These are phyloP conservation scores for Pseudogymnoascus sp. DNA, from an alignment of 2,329 filamentous ascomycete species.

Conservation along the genomic window DNA sequence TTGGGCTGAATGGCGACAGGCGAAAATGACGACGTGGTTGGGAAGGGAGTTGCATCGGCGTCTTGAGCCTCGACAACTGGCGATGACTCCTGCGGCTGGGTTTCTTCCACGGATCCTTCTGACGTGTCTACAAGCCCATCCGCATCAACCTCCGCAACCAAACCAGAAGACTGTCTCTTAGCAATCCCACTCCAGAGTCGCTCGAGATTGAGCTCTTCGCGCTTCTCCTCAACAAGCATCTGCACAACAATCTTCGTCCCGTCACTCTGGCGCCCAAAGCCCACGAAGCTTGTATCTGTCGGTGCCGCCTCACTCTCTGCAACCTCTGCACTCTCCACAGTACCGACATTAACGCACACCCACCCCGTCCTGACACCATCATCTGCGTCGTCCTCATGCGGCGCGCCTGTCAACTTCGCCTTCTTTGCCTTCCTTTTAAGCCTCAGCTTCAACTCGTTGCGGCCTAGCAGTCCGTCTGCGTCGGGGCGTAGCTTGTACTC, in stretches of 20 bases:
- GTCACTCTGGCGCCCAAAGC: slow-evolving; percentile 59
- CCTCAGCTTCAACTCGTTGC: slow-evolving; percentile 87
- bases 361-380: slow-evolving; percentile 89
- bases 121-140: background rate
- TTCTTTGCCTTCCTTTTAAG: slow-evolving; percentile 72
- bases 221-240: slow-evolving; percentile 64
- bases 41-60: background rate
- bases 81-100: background rate
- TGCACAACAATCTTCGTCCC: slow-evolving; percentile 62
- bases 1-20: background rate
- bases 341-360: slow-evolving; percentile 88
- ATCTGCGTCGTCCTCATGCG: slow-evolving; percentile 56
- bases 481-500: slow-evolving; percentile 65
- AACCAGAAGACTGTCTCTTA: slow-evolving; percentile 8
- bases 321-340: slow-evolving; percentile 49
- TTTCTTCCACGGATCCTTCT: background rate
- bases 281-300: slow-evolving; percentile 55
- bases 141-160: background rate
- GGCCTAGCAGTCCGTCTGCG: slow-evolving; percentile 81
- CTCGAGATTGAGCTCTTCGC: slow-evolving; percentile 60
- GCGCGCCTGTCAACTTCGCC: slow-evolving; percentile 69
- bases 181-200: slow-evolving; percentile 44
- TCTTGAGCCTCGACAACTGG: background rate
- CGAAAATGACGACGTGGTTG: background rate
- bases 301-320: slow-evolving; percentile 34